Conservation (phyloP, 2,329 filamentous ascomycete genomes). For the Coleophoma eucalyptorum region DNA sequence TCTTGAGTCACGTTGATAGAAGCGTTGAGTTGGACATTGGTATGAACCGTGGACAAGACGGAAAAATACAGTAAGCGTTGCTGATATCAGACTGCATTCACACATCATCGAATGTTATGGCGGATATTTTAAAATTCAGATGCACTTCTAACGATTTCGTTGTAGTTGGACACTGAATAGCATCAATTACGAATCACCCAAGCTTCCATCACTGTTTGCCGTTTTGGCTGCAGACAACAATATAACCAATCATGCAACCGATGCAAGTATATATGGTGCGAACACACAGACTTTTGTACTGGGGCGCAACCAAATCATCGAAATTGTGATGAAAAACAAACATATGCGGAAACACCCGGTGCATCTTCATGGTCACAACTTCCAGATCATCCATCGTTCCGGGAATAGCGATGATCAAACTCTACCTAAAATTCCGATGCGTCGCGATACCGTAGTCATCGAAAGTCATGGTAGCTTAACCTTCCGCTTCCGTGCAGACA, state of each 20-base stretch:
- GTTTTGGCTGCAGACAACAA: no score
- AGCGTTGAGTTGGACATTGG: constrained; percentile 58
- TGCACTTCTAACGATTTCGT: no score
- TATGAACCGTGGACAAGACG: constrained; percentile 66
- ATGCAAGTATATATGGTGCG: no score
- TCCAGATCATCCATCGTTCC: constrained; percentile 62
- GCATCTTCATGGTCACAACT: constrained; percentile 73
- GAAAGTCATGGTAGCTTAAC: no score
- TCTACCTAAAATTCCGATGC: constrained; percentile 55
- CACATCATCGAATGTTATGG: no score
- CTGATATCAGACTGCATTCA: no score
- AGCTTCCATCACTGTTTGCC: no score
- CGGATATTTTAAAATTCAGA: no score
- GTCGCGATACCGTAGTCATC: constrained; percentile 65
- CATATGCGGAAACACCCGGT: constrained; percentile 69
- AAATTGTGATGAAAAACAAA: constrained; percentile 73
- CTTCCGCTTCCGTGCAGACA: no score
- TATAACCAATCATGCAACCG: no score
- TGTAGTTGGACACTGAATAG: no score
- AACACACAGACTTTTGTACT: constrained; percentile 72
- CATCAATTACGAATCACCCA: no score
- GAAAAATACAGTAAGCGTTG: constrained; percentile 59
- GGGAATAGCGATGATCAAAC: constrained; percentile 44
- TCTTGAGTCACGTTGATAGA: constrained; percentile 59
- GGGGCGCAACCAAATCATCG: constrained; percentile 59